Percentiles rank a stretch among this genome's conserved stretches.
Conservation (phyloP, 345 rosid species). For the Salix udensis region DNA sequence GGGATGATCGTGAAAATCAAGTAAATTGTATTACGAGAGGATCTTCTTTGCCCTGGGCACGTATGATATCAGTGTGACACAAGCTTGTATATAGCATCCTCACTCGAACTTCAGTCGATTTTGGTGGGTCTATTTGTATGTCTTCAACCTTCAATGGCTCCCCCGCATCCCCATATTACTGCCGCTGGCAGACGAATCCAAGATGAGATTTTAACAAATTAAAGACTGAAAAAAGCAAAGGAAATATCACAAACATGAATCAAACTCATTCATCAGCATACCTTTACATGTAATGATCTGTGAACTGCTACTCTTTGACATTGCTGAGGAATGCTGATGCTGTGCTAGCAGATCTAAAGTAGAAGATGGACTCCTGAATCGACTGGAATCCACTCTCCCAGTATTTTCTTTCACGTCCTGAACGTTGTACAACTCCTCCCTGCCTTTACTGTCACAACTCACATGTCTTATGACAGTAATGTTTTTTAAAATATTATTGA, state of each 20-base stretch:
- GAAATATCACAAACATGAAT: neutral
- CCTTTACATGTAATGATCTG: slow-evolving; percentile 18
- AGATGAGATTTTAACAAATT: too few species aligned
- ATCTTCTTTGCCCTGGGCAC: slow-evolving; percentile 27
- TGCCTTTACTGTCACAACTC: too few species aligned
- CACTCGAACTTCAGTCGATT: slow-evolving; percentile 53
- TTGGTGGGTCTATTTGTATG: slow-evolving; percentile 61
- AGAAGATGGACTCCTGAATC: too few species aligned
- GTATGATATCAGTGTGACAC: slow-evolving; percentile 53
- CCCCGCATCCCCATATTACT: slow-evolving; percentile 53
- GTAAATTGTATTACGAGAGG: slow-evolving; percentile 24
- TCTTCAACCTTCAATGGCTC: slow-evolving; percentile 51
- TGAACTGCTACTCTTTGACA: slow-evolving; percentile 10
- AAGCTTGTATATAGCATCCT: slow-evolving; percentile 57
- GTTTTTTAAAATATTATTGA: too few species aligned
- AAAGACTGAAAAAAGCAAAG: too few species aligned
- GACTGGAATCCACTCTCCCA: too few species aligned
- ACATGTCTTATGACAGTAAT: too few species aligned
- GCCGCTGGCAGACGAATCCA: slow-evolving; percentile 27
- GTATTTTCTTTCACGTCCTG: too few species aligned
- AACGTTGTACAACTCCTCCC: too few species aligned
- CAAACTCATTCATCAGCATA: neutral
- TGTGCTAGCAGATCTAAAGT: too few species aligned
- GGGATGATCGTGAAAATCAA: neutral
- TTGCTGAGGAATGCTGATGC: neutral